Evolutionary conservation across 192 early-diverging fungal species (phyloP).

Genomic region (Coemansia aciculifera): DNA sequence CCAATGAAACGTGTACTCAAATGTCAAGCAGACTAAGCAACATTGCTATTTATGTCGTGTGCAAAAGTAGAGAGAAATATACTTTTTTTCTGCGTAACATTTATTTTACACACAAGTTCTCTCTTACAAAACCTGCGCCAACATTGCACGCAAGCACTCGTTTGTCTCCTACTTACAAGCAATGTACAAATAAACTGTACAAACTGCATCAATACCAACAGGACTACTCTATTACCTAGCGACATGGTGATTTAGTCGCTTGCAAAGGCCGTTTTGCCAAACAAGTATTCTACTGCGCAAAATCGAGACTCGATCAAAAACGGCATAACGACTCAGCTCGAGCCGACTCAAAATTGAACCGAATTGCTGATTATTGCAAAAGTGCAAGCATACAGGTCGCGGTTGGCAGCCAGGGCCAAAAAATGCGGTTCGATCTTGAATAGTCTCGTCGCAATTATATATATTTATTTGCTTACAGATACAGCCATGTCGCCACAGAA

Average conservation of each 20-base stretch:
- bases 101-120: neutral
- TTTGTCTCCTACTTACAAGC: neutral
- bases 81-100: neutral
- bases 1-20: neutral
- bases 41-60: neutral
- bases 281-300: neutral
- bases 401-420: neutral
- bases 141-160: neutral
- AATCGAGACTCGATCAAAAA: neutral
- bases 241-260: neutral
- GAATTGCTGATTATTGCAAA: neutral
- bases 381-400: neutral
- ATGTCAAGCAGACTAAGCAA: neutral
- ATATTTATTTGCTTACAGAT: slow-evolving; percentile 4
- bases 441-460: slow-evolving; percentile 13
- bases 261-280: neutral
- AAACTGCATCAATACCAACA: neutral
- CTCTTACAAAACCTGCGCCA: neutral
- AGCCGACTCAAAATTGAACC: neutral
- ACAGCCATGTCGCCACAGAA: slow-evolving; percentile 49
- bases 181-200: neutral
- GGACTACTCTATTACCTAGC: neutral
- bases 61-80: neutral
- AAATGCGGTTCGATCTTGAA: slow-evolving; percentile 9
- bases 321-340: neutral